These are phyloP conservation scores for Hygrocybe coccinea DNA, from an alignment of 768 basidiomycete genomes.

Conservation along the genomic window DNA sequence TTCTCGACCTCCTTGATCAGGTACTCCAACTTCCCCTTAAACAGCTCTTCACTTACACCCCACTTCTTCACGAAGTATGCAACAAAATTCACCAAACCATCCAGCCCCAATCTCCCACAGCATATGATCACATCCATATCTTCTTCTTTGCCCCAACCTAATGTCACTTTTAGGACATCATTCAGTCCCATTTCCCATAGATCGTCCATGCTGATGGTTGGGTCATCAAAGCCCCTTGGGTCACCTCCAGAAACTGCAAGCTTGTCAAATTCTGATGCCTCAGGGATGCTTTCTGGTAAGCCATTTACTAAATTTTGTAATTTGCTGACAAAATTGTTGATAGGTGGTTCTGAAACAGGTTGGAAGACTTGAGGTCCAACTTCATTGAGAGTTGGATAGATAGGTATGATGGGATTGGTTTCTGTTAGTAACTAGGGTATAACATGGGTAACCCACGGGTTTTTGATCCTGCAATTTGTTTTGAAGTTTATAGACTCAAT, in stretches of 20 bases:
- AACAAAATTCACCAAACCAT: slow-evolving; percentile 18
- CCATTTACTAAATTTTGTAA: neutral
- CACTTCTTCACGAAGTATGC: slow-evolving; percentile 18
- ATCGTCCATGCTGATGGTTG: slow-evolving; percentile 9
- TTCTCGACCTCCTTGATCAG: slow-evolving; percentile 16
- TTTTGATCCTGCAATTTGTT: no score
- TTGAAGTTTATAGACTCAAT: no score
- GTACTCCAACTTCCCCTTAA: slow-evolving; percentile 23
- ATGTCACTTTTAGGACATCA: slow-evolving; percentile 10
- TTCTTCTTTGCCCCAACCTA: slow-evolving; percentile 20
- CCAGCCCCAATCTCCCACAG: slow-evolving; percentile 17
- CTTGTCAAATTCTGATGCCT: slow-evolving; percentile 7
- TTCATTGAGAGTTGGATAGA: neutral
- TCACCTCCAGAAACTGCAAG: slow-evolving; percentile 8
- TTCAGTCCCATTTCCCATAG: slow-evolving; percentile 25
- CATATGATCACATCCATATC: slow-evolving; percentile 14
- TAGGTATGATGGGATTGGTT: no score
- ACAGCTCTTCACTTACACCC: slow-evolving; percentile 19
- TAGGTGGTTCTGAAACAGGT: neutral
- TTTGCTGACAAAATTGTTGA: slow-evolving; percentile 1
- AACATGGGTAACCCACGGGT: no score
- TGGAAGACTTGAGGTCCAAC: neutral
- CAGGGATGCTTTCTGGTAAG: slow-evolving; percentile 9
- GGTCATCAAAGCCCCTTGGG: slow-evolving; percentile 9
- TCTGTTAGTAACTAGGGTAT: no score